Base-by-base conservation (phyloP, 208 protist genomes). In the Acanthamoeba castellanii region DNA sequence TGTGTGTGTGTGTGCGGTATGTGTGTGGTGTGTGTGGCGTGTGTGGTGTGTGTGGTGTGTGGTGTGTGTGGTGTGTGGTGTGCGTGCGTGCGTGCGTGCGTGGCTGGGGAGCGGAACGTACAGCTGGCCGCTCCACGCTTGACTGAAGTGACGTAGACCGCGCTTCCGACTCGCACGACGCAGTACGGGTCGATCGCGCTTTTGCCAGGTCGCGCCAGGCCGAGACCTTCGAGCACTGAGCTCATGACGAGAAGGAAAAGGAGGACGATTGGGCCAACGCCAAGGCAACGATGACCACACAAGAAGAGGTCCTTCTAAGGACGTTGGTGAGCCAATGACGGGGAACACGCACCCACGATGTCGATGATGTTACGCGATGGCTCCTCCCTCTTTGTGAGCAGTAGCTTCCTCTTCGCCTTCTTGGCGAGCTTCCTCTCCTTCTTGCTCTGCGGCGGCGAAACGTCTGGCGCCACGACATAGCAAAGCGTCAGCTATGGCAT, bases 381-480 rank as follows among this genome's bases (percentile, higher is more conserved):
- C 22, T 7, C 57, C 3, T 9, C 34, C 6, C 68, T 74, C 20
- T 22, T 74, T 74, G 7, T 74, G 4, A 3, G 11, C 13, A 37
- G 34, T 7, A 50, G 8, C 20, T 81, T 81, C 20, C 37, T 25
- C 72, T 81, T 81, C 72, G 47, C 72, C 72, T 81, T 42, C 72
- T 81, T 81, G 32, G 72, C 72, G 8, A 27, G 72, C 72, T 81
- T 81, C 20, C 37, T 42, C 37, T 81, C 72, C 72, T 81, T 81
- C 42, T 81, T 81, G 72, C 16, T 81, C 37, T 50, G 72, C 50
- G 72, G 72, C 34, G 72, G 18, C 11, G 68, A 42, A 37, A 22
- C 57, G 20, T 64, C 57, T 64, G 57, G 64, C 3, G 27, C n/a
- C 9, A n/a, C n/a, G n/a, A n/a, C n/a, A n/a, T n/a, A n/a, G n/a